Evolutionary conservation across 495 filamentous ascomycete species (phyloP), one percentile per base, ranked within the genome.

Genomic region (Penicillium simplicissimum): DNA sequence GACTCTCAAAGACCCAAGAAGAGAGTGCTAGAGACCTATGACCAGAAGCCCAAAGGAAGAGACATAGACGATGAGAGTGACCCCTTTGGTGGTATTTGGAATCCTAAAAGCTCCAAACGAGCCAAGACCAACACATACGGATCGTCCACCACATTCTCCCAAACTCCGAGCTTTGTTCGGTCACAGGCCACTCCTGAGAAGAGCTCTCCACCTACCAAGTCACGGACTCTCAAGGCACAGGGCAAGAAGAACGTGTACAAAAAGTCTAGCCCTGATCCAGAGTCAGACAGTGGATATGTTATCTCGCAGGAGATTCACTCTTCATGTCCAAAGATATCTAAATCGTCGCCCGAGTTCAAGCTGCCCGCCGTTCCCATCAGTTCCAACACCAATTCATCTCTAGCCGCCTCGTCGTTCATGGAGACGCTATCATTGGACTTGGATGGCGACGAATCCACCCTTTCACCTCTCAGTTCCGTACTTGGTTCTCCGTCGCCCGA

Each of bases 231-330:
- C 21, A 68, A 55, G 34, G 45, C 57, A 21, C 25, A 42, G 57
- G 57, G 19, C 15, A 47, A 45, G 47, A 52, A 21, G 58, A 53
- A 21, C 31, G 21, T 35, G 25, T 28, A 35, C 17, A 57, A n/a
- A 56, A 8, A 47, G 19, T 28, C 47, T 25, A 25, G 59, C 15
- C n/a, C 47, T 59, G 23, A 62, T 42, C 60, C 61, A 5, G 61
- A 66, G 8, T 33, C 49, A 4, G 62, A 67, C 15, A 35, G 49
- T 8, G 65, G 54, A 2, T 76, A 76, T 58, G 73, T 69, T 40
- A 53, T 73, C 8, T 69, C 77, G 0, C 64, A 61, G 40, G 70
- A 74, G 3, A 57, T 74, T 45, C 53, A 73, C 3, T 23, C 61
- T 17, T 25, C 55, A 1, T 69, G 60, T 51, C 65, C 70, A 2